phyloP scores from a whole-genome alignment of 2,329 filamentous ascomycete genomes.

The Fusarium sp. region DNA sequence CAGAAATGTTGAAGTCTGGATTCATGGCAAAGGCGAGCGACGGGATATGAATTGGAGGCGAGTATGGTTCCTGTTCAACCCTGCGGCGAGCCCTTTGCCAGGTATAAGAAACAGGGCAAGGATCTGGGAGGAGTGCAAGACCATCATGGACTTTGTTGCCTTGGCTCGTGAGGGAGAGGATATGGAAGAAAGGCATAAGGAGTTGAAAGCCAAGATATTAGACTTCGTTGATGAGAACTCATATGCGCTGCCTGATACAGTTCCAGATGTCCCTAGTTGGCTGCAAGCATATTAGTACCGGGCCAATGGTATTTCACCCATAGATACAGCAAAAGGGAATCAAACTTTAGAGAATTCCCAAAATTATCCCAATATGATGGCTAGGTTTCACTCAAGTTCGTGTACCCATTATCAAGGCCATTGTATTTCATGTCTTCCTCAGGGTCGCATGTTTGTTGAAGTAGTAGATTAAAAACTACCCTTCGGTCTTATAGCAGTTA shows the following conservation, averaged over 20 bases:
- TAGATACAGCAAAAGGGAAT: background rate
- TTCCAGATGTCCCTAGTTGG: background rate
- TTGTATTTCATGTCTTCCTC: background rate
- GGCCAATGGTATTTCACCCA: accelerated
- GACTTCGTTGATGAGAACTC: background rate
- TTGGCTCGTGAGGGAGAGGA: background rate
- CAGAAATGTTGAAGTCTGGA: background rate
- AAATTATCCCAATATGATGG: too few species aligned
- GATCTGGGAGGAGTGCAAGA: background rate
- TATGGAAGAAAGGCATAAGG: background rate
- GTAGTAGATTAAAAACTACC: too few species aligned
- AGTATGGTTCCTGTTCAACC: background rate
- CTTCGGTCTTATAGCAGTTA: background rate
- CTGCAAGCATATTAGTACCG: background rate
- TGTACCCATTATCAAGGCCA: background rate
- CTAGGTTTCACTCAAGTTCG: background rate
- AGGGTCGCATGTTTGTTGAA: too few species aligned
- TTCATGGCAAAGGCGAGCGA: accelerated
- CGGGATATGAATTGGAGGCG: background rate
- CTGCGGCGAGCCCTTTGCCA: background rate
- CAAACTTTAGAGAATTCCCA: background rate
- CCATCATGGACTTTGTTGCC: background rate
- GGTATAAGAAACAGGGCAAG: background rate
- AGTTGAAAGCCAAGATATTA: background rate
- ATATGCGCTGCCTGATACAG: background rate